Percentiles rank a stretch among this genome's conserved stretches.
Conservation (phyloP, 192 early-diverging fungal species). For the Chytriomyces sp. region DNA sequence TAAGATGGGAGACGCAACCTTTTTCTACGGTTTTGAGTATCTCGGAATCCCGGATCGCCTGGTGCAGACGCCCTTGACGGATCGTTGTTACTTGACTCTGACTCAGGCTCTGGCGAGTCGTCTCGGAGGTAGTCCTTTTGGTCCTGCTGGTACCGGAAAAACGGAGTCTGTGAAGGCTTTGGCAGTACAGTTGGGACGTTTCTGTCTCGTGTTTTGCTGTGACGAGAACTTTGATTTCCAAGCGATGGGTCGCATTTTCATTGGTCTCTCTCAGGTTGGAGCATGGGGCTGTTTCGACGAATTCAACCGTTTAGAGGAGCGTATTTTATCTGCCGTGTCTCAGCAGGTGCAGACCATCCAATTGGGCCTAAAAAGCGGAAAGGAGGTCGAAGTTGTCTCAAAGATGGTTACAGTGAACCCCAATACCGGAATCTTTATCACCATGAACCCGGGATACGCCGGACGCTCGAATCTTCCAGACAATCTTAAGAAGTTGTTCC, state of each 20-base stretch:
- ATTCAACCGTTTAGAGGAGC: slow-evolving; percentile 98
- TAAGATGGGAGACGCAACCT: slow-evolving; percentile 91
- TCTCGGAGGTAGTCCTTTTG: slow-evolving; percentile 97
- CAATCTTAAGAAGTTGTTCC: slow-evolving; percentile 98
- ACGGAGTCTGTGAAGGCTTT: slow-evolving; percentile 99
- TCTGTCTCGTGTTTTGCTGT: slow-evolving; percentile 99
- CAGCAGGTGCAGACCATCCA: slow-evolving; percentile 99
- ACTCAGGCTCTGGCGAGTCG: slow-evolving; percentile 93
- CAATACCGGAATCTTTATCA: slow-evolving; percentile 75
- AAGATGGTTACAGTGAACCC: slow-evolving; percentile 83
- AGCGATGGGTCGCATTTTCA: slow-evolving; percentile 99
- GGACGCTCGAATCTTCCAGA: slow-evolving; percentile 98
- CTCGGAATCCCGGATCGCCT: slow-evolving; percentile 95
- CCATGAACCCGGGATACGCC: slow-evolving; percentile 99
- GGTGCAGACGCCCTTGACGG: slow-evolving; percentile 98
- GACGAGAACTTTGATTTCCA: slow-evolving; percentile 99
- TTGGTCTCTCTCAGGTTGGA: slow-evolving; percentile 97
- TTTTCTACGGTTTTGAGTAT: slow-evolving; percentile 97
- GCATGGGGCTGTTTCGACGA: slow-evolving; percentile 99
- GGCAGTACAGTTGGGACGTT: slow-evolving; percentile 91
- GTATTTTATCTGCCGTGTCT: slow-evolving; percentile 97
- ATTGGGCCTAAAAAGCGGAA: slow-evolving; percentile 78
- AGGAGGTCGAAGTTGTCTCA: slow-evolving; percentile 92
- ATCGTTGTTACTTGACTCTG: slow-evolving; percentile 97
- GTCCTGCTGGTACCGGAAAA: slow-evolving; percentile 98